phyloP scores from a whole-genome alignment of 768 basidiomycete genomes.

The Lentinula lateritia region DNA sequence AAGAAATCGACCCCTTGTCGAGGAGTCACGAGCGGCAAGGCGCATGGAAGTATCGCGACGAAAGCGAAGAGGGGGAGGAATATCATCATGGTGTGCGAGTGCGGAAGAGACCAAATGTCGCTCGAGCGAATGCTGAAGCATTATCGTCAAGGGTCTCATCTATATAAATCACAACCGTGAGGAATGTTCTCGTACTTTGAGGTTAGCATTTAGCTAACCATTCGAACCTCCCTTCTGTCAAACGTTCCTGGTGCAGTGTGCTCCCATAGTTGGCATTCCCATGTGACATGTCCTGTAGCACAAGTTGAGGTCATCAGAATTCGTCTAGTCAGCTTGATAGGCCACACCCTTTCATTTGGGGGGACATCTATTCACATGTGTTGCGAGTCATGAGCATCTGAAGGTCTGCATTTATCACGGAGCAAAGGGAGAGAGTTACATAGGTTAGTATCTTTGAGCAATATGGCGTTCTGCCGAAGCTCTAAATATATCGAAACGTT shows the following conservation, averaged over 20 bases:
- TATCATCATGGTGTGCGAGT: not conserved
- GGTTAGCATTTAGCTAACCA: not conserved
- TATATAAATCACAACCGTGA: not conserved
- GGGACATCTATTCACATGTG: not conserved
- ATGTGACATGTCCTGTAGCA: not conserved
- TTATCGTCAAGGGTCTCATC: not conserved
- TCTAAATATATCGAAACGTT: not conserved
- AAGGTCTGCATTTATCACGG: not conserved
- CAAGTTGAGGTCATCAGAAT: not conserved
- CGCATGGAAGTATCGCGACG: conserved; percentile 4
- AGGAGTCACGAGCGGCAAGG: conserved; percentile 12
- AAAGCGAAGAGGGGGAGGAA: not conserved
- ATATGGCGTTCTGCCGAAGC: not conserved
- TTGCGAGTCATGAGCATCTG: not conserved
- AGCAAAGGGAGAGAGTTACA: not conserved
- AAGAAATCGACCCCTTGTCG: conserved; percentile 18
- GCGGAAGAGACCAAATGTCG: not conserved
- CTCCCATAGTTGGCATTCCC: not conserved
- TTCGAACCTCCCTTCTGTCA: not conserved
- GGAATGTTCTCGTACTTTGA: not conserved
- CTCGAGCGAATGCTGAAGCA: not conserved
- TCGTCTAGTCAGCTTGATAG: not conserved
- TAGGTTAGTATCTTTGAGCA: too few species aligned
- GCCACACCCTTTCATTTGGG: not conserved
- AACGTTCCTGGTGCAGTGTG: not conserved